A percentile compares a stretch with the other conserved stretches of the same genome.
These are phyloP conservation scores for Zarea fungicola DNA, from an alignment of 2,329 filamentous ascomycete species.

Conservation along the genomic window DNA sequence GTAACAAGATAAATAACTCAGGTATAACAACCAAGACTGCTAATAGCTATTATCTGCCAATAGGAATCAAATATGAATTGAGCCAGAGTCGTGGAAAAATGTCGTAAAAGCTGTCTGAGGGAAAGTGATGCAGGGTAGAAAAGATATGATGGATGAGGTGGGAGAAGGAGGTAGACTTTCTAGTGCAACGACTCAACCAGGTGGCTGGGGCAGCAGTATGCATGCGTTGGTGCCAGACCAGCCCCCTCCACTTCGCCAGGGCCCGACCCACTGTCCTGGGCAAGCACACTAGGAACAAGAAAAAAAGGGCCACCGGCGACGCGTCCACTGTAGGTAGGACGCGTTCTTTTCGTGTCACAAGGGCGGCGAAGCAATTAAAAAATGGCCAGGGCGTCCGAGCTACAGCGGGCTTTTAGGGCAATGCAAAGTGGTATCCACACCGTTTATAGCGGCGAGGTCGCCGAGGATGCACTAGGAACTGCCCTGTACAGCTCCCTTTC, in stretches of 20 bases:
- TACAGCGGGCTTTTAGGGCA: too few species aligned
- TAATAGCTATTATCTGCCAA: not conserved
- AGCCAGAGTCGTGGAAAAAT: not conserved
- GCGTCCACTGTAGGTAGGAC: conserved; percentile 1
- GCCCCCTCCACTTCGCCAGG: conserved; percentile 6
- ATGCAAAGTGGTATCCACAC: too few species aligned
- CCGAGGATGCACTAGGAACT: too few species aligned
- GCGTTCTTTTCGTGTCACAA: conserved; percentile 12
- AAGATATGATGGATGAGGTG: conserved; percentile 3
- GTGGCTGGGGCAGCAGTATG: conserved; percentile 14
- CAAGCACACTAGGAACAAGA: not conserved
- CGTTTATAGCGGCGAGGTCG: too few species aligned
- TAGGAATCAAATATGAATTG: conserved; percentile 3
- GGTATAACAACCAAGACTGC: conserved; percentile 2
- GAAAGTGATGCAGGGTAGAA: conserved; percentile 11
- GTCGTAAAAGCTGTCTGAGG: conserved; percentile 2
- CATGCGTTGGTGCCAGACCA: conserved; percentile 10
- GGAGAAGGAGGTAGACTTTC: conserved; percentile 12
- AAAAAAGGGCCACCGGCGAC: not conserved
- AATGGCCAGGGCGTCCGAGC: not conserved
- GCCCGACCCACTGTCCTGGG: conserved; percentile 1
- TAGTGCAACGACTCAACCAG: conserved; percentile 10
- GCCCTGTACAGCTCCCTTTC: too few species aligned
- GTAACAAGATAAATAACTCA: conserved; percentile 1
- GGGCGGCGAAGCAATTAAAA: conserved; percentile 6